These are phyloP conservation scores for Agapanthus africanus DNA, from an alignment of 106 monocot species.

Conservation along the genomic window DNA sequence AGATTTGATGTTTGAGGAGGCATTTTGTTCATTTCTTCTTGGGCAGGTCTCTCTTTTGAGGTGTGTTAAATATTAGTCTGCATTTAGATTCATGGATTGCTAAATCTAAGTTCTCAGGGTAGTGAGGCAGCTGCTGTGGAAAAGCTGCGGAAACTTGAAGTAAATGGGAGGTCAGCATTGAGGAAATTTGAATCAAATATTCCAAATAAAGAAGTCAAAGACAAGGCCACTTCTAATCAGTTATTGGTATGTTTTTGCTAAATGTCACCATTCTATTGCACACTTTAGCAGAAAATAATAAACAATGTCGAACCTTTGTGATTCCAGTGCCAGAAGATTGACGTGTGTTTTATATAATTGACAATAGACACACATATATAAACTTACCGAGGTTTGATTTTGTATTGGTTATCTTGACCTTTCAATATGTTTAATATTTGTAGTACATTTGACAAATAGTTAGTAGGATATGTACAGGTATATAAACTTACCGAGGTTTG, in stretches of 20 bases:
- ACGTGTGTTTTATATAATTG: no score
- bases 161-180: constrained; percentile 30
- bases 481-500: background rate
- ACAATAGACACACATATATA: no score
- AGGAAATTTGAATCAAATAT: constrained; percentile 21
- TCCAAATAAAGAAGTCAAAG: constrained; percentile 32
- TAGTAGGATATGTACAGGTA: background rate
- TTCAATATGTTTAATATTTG: background rate
- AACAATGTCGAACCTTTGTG: background rate
- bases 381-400: no score
- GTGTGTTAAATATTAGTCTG: constrained; percentile 3
- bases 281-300: background rate
- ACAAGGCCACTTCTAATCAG: constrained; percentile 27
- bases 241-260: constrained; percentile 52
- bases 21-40: constrained; percentile 72
- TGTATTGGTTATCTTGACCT: background rate
- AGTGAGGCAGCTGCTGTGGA: constrained; percentile 39
- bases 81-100: no score
- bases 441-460: background rate
- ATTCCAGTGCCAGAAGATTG: background rate
- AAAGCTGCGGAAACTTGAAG: constrained; percentile 54
- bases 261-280: background rate
- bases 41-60: constrained; percentile 74
- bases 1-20: constrained; percentile 89
- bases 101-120: constrained; percentile 35